A percentile compares a stretch with the other conserved stretches of the same genome.
phyloP scores from a whole-genome alignment of 2,329 filamentous ascomycete genomes.

The Mycosphaerella sp. region DNA sequence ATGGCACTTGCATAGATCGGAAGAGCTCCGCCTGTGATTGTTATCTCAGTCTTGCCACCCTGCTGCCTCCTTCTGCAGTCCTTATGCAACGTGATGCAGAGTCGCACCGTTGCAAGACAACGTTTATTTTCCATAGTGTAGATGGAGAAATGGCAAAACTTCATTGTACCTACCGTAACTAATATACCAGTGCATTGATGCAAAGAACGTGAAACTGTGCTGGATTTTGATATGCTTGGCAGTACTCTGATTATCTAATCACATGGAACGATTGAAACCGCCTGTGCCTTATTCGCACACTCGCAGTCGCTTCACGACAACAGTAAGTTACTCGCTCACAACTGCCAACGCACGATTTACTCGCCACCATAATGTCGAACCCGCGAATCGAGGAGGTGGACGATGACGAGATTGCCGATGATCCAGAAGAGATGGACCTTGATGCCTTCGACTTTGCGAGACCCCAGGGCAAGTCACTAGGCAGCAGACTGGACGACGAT shows the following conservation, averaged over 20 bases:
- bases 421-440: constrained; percentile 81
- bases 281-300: background rate
- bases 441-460: constrained; percentile 53
- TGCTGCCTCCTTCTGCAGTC: background rate
- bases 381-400: constrained; percentile 88
- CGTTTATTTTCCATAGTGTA: background rate
- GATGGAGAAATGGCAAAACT: background rate
- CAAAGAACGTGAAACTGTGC: background rate
- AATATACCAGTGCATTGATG: no score
- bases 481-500: constrained; percentile 7
- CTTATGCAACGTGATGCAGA: background rate
- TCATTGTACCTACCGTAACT: no score
- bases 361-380: constrained; percentile 59
- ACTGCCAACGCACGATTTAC: background rate
- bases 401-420: constrained; percentile 59
- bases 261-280: background rate
- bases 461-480: constrained; percentile 23
- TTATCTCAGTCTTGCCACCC: background rate
- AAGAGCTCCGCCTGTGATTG: background rate
- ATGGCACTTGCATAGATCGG: background rate
- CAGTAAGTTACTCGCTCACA: background rate
- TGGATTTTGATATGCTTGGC: background rate
- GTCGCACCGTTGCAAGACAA: background rate
- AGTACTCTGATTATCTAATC: background rate
- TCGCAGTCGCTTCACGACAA: background rate